Evolutionary conservation across 1,284 basidiomycete genomes (phyloP).

Genomic region (Melampsora abietis-canadensis): DNA sequence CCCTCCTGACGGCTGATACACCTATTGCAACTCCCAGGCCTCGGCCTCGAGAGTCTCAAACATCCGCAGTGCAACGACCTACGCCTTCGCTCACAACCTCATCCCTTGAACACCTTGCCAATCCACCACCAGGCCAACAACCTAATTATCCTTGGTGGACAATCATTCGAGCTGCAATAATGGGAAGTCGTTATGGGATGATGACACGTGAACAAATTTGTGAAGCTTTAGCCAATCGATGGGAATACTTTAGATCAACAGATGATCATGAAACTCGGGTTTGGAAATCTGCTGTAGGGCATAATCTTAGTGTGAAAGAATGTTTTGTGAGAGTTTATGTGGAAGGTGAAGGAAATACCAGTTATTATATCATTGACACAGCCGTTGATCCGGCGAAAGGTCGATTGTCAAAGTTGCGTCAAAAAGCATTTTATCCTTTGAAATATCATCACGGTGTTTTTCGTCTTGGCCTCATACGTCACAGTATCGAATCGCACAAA

Average conservation of each 20-base stretch:
- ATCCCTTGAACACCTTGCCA: conserved; percentile 38
- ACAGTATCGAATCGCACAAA: background rate
- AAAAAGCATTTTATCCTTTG: background rate
- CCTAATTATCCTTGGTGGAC: conserved; percentile 44
- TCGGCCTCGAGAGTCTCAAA: background rate
- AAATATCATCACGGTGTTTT: background rate
- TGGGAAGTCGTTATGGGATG: conserved; percentile 42
- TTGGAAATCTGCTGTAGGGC: conserved; percentile 42
- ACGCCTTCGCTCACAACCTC: conserved; percentile 18
- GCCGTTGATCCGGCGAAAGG: conserved; percentile 38
- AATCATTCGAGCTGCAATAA: conserved; percentile 39
- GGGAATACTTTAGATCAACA: conserved; percentile 38
- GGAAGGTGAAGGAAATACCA: conserved; percentile 30
- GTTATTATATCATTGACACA: conserved; percentile 43
- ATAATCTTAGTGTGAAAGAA: conserved; percentile 42
- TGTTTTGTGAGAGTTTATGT: conserved; percentile 43
- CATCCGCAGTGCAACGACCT: background rate
- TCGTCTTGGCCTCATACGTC: background rate
- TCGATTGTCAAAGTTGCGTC: conserved; percentile 37
- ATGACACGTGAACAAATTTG: conserved; percentile 38
- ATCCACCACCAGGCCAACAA: conserved; percentile 41
- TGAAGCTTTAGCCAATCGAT: conserved; percentile 27
- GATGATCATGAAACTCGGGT: conserved; percentile 9
- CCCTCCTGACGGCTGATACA: too few species aligned
- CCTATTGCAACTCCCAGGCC: background rate